Evolutionary conservation across 495 filamentous ascomycete genomes (phyloP).

Genomic region (Viridothelium virens): DNA sequence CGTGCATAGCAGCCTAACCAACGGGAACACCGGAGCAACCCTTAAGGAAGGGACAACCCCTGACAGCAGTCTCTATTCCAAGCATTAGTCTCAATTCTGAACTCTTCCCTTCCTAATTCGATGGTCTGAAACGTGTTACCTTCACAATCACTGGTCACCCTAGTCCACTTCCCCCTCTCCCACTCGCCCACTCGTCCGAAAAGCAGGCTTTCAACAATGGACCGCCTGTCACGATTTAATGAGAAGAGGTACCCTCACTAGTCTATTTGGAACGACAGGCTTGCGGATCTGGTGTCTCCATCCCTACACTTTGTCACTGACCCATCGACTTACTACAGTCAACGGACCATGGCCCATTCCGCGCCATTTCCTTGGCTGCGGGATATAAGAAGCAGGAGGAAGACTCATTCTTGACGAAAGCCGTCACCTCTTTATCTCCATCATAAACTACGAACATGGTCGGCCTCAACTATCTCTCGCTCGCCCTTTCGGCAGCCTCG

Average conservation of each 20-base stretch:
- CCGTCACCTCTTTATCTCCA: background rate
- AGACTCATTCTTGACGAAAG: background rate
- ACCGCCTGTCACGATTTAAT: background rate
- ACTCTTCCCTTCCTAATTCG: no score
- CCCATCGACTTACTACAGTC: background rate
- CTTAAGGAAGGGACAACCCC: no score
- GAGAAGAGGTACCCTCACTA: background rate
- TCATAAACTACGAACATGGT: background rate
- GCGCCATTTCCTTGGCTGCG: background rate
- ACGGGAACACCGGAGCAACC: no score
- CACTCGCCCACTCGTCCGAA: background rate
- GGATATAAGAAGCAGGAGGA: background rate
- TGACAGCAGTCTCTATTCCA: no score
- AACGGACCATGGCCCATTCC: background rate
- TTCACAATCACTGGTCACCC: no score
- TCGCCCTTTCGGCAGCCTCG: slow-evolving; percentile 24
- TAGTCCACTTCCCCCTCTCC: background rate
- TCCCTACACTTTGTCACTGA: background rate
- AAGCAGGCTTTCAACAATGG: background rate
- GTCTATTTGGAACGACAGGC: background rate
- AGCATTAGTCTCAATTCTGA: no score
- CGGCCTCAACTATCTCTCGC: slow-evolving; percentile 19
- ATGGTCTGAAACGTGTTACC: no score
- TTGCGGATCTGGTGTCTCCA: background rate
- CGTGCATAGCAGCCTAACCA: no score